phyloP scores from a whole-genome alignment of 106 monocot species.

The Platanthera guangdongensis region DNA sequence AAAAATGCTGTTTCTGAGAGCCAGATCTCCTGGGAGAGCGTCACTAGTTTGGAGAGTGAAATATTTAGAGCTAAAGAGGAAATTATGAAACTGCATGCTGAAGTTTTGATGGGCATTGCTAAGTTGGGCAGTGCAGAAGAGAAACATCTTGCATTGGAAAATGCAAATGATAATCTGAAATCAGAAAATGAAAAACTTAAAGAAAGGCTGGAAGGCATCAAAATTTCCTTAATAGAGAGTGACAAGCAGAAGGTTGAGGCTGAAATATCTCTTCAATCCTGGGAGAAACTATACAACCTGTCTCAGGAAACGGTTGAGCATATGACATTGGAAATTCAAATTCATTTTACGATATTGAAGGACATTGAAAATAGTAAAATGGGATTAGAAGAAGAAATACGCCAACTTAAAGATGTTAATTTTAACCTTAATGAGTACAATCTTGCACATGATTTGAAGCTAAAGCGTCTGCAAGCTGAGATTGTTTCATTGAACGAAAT shows the following conservation, averaged over 20 bases:
- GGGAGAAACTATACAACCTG: conserved; percentile 16
- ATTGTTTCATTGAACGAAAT: conserved; percentile 21
- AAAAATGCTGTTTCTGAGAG: conserved; percentile 39
- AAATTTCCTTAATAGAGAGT: conserved; percentile 3
- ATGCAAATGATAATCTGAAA: conserved; percentile 17
- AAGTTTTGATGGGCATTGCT: conserved; percentile 25
- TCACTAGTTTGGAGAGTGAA: conserved; percentile 48
- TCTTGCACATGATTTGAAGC: not conserved
- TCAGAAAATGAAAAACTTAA: conserved; percentile 15
- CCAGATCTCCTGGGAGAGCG: conserved; percentile 32
- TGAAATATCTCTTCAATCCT: conserved; percentile 23
- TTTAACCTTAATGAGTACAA: conserved; percentile 23
- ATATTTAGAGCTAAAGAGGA: conserved; percentile 31
- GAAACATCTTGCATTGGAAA: conserved; percentile 18
- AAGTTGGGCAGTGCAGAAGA: conserved; percentile 29
- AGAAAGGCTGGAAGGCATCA: conserved; percentile 23
- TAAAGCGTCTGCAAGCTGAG: conserved; percentile 29
- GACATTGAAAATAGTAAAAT: conserved; percentile 26
- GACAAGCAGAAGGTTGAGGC: conserved; percentile 11
- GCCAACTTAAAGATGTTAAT: conserved; percentile 14
- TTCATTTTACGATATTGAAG: conserved; percentile 21
- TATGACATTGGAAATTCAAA: conserved; percentile 21
- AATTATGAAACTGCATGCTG: conserved; percentile 45
- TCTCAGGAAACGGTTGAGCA: conserved; percentile 31
- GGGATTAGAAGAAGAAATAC: conserved; percentile 33